These are phyloP conservation scores for Pseudogymnoascus sp. DNA, from an alignment of 2,329 filamentous ascomycete genomes.

Conservation along the genomic window DNA sequence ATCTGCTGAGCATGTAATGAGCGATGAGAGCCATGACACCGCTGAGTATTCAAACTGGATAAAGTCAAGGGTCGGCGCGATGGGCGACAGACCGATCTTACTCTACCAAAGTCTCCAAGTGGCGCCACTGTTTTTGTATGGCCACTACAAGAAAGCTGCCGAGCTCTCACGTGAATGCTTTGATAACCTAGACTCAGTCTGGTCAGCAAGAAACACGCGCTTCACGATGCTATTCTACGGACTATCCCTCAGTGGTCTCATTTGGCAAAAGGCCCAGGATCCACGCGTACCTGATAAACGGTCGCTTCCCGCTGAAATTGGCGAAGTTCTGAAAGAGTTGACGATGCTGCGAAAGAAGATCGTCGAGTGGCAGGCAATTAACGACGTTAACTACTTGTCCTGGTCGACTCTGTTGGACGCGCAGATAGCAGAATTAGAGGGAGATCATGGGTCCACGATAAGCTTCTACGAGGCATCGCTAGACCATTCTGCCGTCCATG, in stretches of 20 bases:
- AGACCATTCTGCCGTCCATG: slow-evolving; percentile 64
- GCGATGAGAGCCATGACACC: slow-evolving; percentile 60
- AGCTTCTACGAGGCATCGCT: slow-evolving; percentile 62
- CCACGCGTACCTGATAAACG: slow-evolving; percentile 18
- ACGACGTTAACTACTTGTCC: slow-evolving; percentile 63
- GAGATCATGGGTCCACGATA: slow-evolving; percentile 53
- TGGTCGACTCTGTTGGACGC: slow-evolving; percentile 66
- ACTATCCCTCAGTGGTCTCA: slow-evolving; percentile 47
- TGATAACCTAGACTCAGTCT: slow-evolving; percentile 44
- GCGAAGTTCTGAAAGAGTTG: slow-evolving; percentile 48
- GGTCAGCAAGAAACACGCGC: slow-evolving; percentile 54
- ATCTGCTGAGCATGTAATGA: slow-evolving; percentile 48
- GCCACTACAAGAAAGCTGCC: slow-evolving; percentile 54
- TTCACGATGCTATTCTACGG: slow-evolving; percentile 56
- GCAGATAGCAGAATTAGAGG: slow-evolving; percentile 58
- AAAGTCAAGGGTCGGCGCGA: slow-evolving; percentile 40
- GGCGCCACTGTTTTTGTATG: slow-evolving; percentile 56
- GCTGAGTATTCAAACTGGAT: slow-evolving; percentile 55
- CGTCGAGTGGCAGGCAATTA: slow-evolving; percentile 56
- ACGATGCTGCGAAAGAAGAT: slow-evolving; percentile 53
- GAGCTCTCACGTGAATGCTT: slow-evolving; percentile 49
- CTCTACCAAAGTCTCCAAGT: slow-evolving; percentile 65
- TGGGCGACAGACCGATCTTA: slow-evolving; percentile 55
- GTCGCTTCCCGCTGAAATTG: slow-evolving; percentile 36
- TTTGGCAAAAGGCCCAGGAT: slow-evolving; percentile 32